Evolutionary conservation across 2,329 filamentous ascomycete genomes (phyloP).

Genomic region (Pseudogymnoascus sp.): DNA sequence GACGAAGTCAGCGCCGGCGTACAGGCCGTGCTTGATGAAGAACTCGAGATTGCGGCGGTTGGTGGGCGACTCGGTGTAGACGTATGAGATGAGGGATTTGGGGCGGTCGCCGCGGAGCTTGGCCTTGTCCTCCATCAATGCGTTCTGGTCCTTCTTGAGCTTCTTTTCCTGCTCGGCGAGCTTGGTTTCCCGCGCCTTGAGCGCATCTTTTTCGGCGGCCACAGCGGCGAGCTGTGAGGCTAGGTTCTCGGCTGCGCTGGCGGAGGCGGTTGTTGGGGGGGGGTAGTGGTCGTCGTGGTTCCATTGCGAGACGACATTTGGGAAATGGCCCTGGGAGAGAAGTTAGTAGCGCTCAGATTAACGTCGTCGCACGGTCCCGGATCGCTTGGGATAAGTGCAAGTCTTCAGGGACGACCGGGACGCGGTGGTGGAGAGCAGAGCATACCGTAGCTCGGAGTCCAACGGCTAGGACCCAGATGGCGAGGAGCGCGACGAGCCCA

Average conservation of each 20-base stretch:
- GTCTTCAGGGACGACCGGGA: neutral
- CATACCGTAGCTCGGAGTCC: neutral
- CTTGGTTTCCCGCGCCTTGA: conserved; percentile 1
- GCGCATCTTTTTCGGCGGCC: neutral
- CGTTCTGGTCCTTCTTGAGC: neutral
- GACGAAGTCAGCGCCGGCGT: conserved; percentile 10
- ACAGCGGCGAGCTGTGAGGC: neutral
- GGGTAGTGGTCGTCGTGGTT: conserved; percentile 6
- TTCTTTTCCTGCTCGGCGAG: neutral
- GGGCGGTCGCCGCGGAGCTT: neutral
- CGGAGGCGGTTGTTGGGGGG: neutral
- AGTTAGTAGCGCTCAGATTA: neutral
- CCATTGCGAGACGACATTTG: conserved; percentile 3
- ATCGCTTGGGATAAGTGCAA: neutral
- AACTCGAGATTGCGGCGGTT: conserved; percentile 10
- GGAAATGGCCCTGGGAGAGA: neutral
- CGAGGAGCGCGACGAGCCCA: conserved; percentile 1
- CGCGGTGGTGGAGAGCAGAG: neutral
- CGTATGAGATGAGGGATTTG: conserved; percentile 12
- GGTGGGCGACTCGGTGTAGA: conserved; percentile 10
- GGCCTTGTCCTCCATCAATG: neutral
- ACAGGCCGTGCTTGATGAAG: conserved; percentile 11
- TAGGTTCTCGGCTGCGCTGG: neutral
- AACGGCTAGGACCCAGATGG: neutral
- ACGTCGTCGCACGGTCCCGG: neutral